Percentiles rank a stretch among this genome's conserved stretches.
phyloP scores from a whole-genome alignment of 2,329 filamentous ascomycete species.

The Chrysoporthe cubensis region DNA sequence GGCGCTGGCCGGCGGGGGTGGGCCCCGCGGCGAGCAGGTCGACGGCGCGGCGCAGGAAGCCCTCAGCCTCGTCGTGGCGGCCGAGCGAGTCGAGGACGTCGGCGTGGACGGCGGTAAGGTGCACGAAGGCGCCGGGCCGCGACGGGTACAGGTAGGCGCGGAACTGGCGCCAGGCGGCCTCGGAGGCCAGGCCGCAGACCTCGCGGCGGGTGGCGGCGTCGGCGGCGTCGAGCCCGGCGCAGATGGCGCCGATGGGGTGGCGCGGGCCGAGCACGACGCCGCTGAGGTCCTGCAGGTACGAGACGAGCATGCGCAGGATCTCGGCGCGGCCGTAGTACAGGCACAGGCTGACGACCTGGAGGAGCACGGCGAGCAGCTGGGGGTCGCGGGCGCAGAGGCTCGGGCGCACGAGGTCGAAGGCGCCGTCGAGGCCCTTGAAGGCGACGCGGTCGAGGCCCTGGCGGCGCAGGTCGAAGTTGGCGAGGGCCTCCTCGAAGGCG shows the following conservation, averaged over 20 bases:
- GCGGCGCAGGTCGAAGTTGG: constrained; percentile 17
- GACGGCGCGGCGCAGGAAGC: constrained; percentile 10
- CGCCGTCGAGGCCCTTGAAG: constrained; percentile 19
- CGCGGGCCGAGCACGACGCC: constrained; percentile 7
- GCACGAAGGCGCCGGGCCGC: constrained; percentile 9
- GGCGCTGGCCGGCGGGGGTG: constrained; percentile 15
- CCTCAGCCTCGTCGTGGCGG: constrained; percentile 20
- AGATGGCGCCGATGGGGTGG: constrained; percentile 15
- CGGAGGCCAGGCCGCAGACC: constrained; percentile 18
- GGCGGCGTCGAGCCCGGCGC: constrained; percentile 6
- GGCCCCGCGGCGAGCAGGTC: not conserved
- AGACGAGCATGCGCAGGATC: constrained; percentile 20
- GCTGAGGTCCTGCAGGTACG: constrained; percentile 21
- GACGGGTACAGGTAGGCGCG: constrained; percentile 10
- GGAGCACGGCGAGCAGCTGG: constrained; percentile 13
- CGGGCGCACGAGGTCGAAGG: constrained; percentile 19
- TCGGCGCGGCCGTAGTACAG: constrained; percentile 17
- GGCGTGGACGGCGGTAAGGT: constrained; percentile 16
- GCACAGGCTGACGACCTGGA: constrained; percentile 21
- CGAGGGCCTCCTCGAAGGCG: constrained; percentile 22
- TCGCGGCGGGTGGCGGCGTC: constrained; percentile 7
- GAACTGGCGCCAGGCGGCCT: constrained; percentile 22
- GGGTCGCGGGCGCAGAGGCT: constrained; percentile 15
- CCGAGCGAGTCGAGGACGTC: constrained; percentile 21
- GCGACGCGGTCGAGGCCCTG: constrained; percentile 16